Percentiles rank a stretch among this genome's conserved stretches.
These are phyloP conservation scores for Penicillium brasilianum DNA, from an alignment of 2,329 filamentous ascomycete species.

Conservation along the genomic window DNA sequence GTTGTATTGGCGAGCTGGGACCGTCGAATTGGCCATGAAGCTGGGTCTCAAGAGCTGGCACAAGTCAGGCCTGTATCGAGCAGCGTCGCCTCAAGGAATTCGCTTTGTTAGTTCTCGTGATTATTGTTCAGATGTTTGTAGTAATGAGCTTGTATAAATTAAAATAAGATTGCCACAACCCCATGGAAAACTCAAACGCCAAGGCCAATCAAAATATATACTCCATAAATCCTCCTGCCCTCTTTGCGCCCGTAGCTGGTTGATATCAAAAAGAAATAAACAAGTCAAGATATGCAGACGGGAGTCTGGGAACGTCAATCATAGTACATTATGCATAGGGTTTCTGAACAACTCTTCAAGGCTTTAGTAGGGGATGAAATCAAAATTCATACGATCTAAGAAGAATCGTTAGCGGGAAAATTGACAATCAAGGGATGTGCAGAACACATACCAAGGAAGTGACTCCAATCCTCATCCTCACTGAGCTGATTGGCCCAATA, in stretches of 20 bases:
- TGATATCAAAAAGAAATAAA: not conserved
- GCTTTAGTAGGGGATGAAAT: constrained; percentile 37
- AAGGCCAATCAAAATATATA: not conserved
- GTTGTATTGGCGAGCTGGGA: constrained; percentile 26
- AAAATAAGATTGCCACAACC: not conserved
- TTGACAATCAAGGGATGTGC: not conserved
- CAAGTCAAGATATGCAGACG: not conserved
- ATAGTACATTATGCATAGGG: constrained; percentile 24
- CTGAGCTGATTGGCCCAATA: constrained; percentile 42
- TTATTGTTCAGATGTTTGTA: not conserved
- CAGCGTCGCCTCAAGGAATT: constrained; percentile 4
- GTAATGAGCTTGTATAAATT: not conserved
- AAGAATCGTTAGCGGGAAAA: constrained; percentile 11
- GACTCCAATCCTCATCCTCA: constrained; percentile 46
- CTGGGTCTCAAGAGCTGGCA: constrained; percentile 13
- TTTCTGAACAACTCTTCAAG: not conserved
- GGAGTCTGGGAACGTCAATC: constrained; percentile 21
- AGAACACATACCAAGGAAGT: constrained; percentile 42
- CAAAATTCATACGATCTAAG: constrained; percentile 42
- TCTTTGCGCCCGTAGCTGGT: not conserved
- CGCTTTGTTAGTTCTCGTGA: constrained; percentile 4
- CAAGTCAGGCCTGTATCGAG: constrained; percentile 10
- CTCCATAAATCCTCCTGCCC: not conserved
- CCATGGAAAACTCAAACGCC: not conserved
- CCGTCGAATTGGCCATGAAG: constrained; percentile 10